A percentile compares a stretch with the other conserved stretches of the same genome.
Evolutionary conservation across 768 basidiomycete genomes (phyloP).

Genomic region (Lactarius indigo): DNA sequence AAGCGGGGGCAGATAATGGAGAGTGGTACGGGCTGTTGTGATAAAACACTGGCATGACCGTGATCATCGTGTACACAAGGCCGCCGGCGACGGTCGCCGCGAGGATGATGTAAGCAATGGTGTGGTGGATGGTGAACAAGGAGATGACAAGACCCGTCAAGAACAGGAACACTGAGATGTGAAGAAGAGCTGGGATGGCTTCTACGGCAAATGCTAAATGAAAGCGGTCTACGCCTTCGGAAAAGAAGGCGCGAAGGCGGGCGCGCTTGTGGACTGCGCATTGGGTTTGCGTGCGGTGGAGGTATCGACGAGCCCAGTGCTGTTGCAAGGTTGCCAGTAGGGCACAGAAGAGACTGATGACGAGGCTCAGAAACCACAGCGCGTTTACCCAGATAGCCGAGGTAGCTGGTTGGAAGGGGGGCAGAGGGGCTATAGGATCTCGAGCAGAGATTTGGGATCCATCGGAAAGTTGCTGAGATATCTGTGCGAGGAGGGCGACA

Average conservation of each 20-base stretch:
- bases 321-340: slow-evolving; percentile 16
- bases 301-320: slow-evolving; percentile 17
- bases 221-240: slow-evolving; percentile 7
- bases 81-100: not conserved
- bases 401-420: not conserved
- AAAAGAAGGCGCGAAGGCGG: slow-evolving; percentile 9
- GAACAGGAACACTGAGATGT: slow-evolving; percentile 18
- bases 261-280: slow-evolving; percentile 14
- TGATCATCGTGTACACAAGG: slow-evolving; percentile 1
- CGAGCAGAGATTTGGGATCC: not conserved
- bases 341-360: slow-evolving; percentile 13
- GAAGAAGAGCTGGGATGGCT: slow-evolving; percentile 13
- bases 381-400: slow-evolving; percentile 14
- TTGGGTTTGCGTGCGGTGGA: not conserved
- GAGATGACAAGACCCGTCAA: slow-evolving; percentile 18
- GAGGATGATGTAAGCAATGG: slow-evolving; percentile 6
- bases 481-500: slow-evolving; percentile 18
- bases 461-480: slow-evolving; percentile 18
- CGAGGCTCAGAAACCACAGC: slow-evolving; percentile 19
- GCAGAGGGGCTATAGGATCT: not conserved
- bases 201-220: not conserved
- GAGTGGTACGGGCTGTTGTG: slow-evolving; percentile 11
- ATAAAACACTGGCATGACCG: slow-evolving; percentile 6
- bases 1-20: slow-evolving; percentile 2
- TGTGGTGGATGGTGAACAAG: slow-evolving; percentile 11